A percentile compares a stretch with the other conserved stretches of the same genome.
Conservation (phyloP, 148 eudicot species). For the Tetragonia tetragonoides region DNA sequence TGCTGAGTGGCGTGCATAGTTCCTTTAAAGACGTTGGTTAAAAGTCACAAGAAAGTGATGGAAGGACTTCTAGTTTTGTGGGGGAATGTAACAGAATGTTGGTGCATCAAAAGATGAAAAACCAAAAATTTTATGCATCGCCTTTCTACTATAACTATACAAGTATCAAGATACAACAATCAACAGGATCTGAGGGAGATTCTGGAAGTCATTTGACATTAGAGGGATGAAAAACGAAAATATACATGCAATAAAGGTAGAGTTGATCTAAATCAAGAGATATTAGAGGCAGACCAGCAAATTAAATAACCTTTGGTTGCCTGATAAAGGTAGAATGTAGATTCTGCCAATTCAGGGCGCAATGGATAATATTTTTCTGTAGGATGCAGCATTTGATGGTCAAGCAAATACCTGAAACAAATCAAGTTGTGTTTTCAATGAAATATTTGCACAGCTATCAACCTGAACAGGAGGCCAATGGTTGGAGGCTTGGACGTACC, state of each 20-base stretch:
- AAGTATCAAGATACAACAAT: neutral
- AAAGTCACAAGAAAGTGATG: neutral
- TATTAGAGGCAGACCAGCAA: conserved; percentile 9
- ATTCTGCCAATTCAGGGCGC: conserved; percentile 96
- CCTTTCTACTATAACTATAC: no score
- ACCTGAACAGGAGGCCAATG: neutral
- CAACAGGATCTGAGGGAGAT: neutral
- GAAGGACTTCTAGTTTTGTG: neutral
- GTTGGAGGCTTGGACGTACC: conserved; percentile 37
- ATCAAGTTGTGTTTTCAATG: neutral
- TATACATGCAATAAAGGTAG: neutral
- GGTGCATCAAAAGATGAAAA: neutral
- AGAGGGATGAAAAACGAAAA: neutral
- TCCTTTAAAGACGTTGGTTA: neutral
- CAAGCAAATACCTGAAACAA: conserved; percentile 70
- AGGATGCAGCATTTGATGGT: conserved; percentile 88
- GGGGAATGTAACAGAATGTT: neutral
- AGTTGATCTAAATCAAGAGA: neutral
- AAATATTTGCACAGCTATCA: conserved; percentile 1
- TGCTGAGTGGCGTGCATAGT: neutral
- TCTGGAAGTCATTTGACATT: neutral
- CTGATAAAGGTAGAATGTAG: conserved; percentile 92
- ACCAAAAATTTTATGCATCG: no score
- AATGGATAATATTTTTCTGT: conserved; percentile 95
- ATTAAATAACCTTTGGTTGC: conserved; percentile 78